Percentiles rank a stretch among this genome's conserved stretches.
These are phyloP conservation scores for Candida railenensis DNA, from an alignment of 805 yeast genomes.

Conservation along the genomic window DNA sequence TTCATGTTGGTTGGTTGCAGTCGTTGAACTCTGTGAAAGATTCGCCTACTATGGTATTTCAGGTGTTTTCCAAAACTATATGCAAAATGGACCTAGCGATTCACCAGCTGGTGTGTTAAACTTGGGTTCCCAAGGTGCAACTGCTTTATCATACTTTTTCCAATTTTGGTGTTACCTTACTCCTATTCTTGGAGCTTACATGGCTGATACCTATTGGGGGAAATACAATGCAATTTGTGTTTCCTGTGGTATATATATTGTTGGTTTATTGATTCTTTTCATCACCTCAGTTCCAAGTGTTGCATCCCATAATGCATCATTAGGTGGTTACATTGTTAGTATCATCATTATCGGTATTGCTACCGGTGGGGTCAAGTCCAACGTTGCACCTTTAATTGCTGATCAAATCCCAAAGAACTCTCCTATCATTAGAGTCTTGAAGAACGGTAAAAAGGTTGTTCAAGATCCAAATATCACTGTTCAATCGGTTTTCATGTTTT, in stretches of 20 bases:
- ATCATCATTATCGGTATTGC: slow-evolving; percentile 68
- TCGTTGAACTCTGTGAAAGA: slow-evolving; percentile 80
- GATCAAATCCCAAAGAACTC: slow-evolving; percentile 49
- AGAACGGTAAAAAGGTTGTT: slow-evolving; percentile 39
- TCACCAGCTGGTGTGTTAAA: slow-evolving; percentile 50
- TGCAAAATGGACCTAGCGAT: slow-evolving; percentile 53
- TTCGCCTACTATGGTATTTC: slow-evolving; percentile 78
- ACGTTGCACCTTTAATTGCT: slow-evolving; percentile 73
- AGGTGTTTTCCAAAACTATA: slow-evolving; percentile 76
- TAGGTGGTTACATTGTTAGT: slow-evolving; percentile 61
- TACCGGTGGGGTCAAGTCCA: slow-evolving; percentile 79
- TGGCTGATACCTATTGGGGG: slow-evolving; percentile 75
- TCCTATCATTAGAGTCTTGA: slow-evolving; percentile 37
- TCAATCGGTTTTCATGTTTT: slow-evolving; percentile 72
- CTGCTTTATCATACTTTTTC: slow-evolving; percentile 71
- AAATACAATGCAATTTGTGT: slow-evolving; percentile 66
- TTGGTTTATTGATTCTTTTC: slow-evolving; percentile 64
- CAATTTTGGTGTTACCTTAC: slow-evolving; percentile 83
- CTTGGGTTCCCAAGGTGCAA: slow-evolving; percentile 61
- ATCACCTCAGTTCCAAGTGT: slow-evolving; percentile 68
- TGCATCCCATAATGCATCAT: slow-evolving; percentile 46
- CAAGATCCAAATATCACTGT: slow-evolving; percentile 67
- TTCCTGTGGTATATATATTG: slow-evolving; percentile 56
- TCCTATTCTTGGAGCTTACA: slow-evolving; percentile 73
- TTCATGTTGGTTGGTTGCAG: slow-evolving; percentile 60